Conservation (phyloP, 2,329 filamentous ascomycete species). For the Diaporthe citrichinensis region DNA sequence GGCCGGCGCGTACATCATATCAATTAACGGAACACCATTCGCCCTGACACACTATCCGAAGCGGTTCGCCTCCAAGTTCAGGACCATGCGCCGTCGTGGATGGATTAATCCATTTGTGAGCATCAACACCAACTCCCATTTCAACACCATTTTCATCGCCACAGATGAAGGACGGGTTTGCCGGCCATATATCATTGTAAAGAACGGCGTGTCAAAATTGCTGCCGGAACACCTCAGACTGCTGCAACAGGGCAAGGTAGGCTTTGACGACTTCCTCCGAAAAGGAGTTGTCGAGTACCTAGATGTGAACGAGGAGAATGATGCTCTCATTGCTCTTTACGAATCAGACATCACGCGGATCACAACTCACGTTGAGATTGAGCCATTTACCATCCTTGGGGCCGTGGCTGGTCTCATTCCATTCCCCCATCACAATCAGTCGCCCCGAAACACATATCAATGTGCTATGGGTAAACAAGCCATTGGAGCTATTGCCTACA, state of each 20-base stretch:
- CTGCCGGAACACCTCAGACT: slow-evolving; percentile 83
- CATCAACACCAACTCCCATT: slow-evolving; percentile 95
- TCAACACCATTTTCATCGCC: slow-evolving; percentile 92
- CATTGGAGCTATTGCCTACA: slow-evolving; percentile 97
- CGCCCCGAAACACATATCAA: slow-evolving; percentile 97
- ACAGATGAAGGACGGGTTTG: slow-evolving; percentile 98
- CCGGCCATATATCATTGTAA: slow-evolving; percentile 94
- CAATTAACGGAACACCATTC: slow-evolving; percentile 95
- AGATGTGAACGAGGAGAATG: slow-evolving; percentile 98
- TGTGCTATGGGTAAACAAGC: slow-evolving; percentile 99
- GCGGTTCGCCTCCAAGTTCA: slow-evolving; percentile 86
- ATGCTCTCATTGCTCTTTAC: slow-evolving; percentile 91
- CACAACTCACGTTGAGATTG: slow-evolving; percentile 96
- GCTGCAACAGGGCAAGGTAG: slow-evolving; percentile 84
- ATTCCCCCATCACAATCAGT: slow-evolving; percentile 99
- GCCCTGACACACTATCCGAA: slow-evolving; percentile 90
- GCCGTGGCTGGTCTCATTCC: slow-evolving; percentile 97
- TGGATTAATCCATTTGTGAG: slow-evolving; percentile 97
- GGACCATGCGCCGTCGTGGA: slow-evolving; percentile 88
- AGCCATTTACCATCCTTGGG: slow-evolving; percentile 96
- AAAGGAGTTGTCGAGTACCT: slow-evolving; percentile 95
- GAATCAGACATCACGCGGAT: slow-evolving; percentile 86
- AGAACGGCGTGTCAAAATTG: slow-evolving; percentile 87
- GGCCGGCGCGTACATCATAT: slow-evolving; percentile 88
- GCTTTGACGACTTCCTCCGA: slow-evolving; percentile 94